A percentile compares a stretch with the other conserved stretches of the same genome.
Evolutionary conservation across 345 rosid species (phyloP).

Genomic region (Barbarea vulgaris): DNA sequence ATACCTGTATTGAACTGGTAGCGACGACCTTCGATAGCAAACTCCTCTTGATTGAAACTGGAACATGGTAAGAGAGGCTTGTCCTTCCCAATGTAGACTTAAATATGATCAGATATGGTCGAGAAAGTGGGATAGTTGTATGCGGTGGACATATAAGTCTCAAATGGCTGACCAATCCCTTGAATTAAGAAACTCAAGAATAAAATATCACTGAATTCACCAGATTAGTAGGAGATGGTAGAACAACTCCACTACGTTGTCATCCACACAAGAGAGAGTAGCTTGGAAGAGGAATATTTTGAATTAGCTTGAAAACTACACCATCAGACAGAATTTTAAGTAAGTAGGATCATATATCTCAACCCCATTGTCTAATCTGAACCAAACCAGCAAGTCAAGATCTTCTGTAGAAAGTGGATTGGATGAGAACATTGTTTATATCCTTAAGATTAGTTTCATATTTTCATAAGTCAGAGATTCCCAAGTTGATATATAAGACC

Average conservation of each 20-base stretch:
- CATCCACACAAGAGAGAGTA: conserved; percentile 32
- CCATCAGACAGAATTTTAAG: conserved; percentile 27
- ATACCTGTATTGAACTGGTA: conserved; percentile 32
- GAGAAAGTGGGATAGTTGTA: conserved; percentile 38
- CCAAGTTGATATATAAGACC: neutral
- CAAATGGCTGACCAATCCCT: conserved; percentile 30
- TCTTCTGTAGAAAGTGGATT: conserved; percentile 30
- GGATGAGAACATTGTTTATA: conserved; percentile 37
- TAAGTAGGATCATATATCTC: conserved; percentile 27
- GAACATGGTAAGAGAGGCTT: conserved; percentile 24
- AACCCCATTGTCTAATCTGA: conserved; percentile 16
- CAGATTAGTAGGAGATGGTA: conserved; percentile 44
- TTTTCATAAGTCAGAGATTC: neutral
- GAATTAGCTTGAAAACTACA: conserved; percentile 36
- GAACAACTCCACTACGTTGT: conserved; percentile 42
- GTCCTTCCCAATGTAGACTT: conserved; percentile 20
- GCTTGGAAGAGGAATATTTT: conserved; percentile 40
- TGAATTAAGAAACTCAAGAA: conserved; percentile 37
- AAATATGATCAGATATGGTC: conserved; percentile 21
- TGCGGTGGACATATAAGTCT: conserved; percentile 20
- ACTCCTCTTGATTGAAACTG: conserved; percentile 25
- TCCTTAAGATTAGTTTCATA: conserved; percentile 1
- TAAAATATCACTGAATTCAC: conserved; percentile 34
- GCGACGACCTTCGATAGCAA: neutral
- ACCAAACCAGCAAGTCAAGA: conserved; percentile 33